A percentile compares a stretch with the other conserved stretches of the same genome.
Conservation (phyloP, 225 moss, liverwort and hornwort species). For the Takakia lepidozioides region DNA sequence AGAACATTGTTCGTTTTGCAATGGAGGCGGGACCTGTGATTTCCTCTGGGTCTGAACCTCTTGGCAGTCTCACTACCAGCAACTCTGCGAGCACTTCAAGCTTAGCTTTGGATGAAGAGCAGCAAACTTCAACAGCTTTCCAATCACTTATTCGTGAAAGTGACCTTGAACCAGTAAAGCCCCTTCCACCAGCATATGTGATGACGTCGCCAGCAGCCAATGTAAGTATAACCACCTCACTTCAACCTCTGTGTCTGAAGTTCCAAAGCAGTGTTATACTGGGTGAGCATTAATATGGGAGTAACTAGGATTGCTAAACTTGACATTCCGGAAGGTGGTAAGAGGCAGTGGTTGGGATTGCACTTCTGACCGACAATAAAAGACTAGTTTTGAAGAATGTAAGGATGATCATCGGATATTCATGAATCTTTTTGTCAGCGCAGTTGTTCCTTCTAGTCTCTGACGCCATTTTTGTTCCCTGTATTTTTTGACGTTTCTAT, state of each 20-base stretch:
- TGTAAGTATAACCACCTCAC: conserved; percentile 38
- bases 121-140: conserved; percentile 36
- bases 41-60: neutral
- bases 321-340: too few species aligned
- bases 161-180: conserved; percentile 9
- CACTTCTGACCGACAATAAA: too few species aligned
- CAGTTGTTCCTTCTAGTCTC: too few species aligned
- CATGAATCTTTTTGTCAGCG: too few species aligned
- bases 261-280: neutral
- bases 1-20: conserved; percentile 82
- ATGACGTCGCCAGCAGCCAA: conserved; percentile 79
- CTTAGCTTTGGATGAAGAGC: conserved; percentile 31
- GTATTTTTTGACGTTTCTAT: too few species aligned
- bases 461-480: too few species aligned
- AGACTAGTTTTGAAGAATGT: too few species aligned
- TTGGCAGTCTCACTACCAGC: conserved; percentile 8
- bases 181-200: conserved; percentile 38
- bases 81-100: conserved; percentile 8
- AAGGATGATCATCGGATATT: too few species aligned
- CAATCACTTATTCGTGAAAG: conserved; percentile 75
- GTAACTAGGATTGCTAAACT: too few species aligned
- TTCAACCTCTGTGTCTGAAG: neutral
- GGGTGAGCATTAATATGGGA: too few species aligned
- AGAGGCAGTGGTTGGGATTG: too few species aligned
- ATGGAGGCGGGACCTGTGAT: conserved; percentile 77